Evolutionary conservation across 106 monocot genomes (phyloP).

Genomic region (Platanthera zijinensis): DNA sequence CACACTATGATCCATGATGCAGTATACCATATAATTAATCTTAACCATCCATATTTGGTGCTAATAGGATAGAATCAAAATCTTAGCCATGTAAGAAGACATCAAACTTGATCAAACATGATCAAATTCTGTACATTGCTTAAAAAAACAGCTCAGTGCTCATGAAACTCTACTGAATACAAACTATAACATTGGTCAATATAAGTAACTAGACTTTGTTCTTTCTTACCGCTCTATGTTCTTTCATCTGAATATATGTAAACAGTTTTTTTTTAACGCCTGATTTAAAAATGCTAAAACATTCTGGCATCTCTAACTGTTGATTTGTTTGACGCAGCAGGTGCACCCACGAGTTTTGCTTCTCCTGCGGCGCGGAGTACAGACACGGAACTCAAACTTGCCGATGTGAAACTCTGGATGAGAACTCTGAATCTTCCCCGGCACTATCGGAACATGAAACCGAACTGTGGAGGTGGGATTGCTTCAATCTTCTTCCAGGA

Average conservation of each 20-base stretch:
- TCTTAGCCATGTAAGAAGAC: no score
- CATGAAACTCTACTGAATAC: no score
- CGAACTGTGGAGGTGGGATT: conserved; percentile 72
- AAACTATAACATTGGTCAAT: no score
- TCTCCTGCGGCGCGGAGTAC: conserved; percentile 54
- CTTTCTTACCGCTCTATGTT: neutral
- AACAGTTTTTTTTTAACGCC: no score
- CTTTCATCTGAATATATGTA: neutral
- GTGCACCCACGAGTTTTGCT: conserved; percentile 76
- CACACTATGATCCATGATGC: no score
- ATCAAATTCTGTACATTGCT: no score
- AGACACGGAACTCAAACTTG: conserved; percentile 42
- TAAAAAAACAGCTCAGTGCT: no score
- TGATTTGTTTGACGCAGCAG: conserved; percentile 23
- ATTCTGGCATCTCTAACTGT: neutral
- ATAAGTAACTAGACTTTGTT: neutral
- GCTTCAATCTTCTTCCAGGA: conserved; percentile 38
- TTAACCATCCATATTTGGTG: no score
- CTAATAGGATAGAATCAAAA: no score
- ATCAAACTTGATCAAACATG: no score
- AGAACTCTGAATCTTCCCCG: conserved; percentile 13
- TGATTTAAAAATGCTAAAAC: neutral
- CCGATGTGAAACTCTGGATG: conserved; percentile 33
- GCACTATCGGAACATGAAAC: conserved; percentile 24
- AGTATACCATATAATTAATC: no score